Conservation (phyloP, 495 filamentous ascomycete genomes). For the Podospora didyma region DNA sequence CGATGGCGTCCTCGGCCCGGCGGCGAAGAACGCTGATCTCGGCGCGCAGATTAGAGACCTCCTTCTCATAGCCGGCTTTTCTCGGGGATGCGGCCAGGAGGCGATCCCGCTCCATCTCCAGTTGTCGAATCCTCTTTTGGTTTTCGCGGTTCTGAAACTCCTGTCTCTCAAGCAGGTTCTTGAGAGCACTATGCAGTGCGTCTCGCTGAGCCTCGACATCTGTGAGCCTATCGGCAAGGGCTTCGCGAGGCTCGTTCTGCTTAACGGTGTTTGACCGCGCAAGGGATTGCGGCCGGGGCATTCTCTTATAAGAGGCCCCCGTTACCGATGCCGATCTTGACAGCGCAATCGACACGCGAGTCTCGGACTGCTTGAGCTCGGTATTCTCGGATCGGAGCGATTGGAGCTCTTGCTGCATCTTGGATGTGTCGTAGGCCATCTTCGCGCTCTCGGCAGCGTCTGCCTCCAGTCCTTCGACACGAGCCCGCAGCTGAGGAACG, state of each 20-base stretch:
- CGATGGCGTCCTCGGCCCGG: slow-evolving; percentile 91
- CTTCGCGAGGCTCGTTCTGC: slow-evolving; percentile 61
- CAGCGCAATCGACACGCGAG: slow-evolving; percentile 28
- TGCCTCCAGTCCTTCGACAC: slow-evolving; percentile 72
- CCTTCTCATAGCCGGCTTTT: slow-evolving; percentile 73
- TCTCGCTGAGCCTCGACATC: slow-evolving; percentile 93
- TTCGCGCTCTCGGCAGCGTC: slow-evolving; percentile 63
- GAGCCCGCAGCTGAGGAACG: slow-evolving; percentile 65
- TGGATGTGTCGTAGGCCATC: slow-evolving; percentile 68
- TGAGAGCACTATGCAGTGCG: slow-evolving; percentile 80
- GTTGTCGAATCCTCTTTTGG: slow-evolving; percentile 64
- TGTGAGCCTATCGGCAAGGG: slow-evolving; percentile 78
- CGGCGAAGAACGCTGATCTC: slow-evolving; percentile 82
- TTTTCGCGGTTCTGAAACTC: slow-evolving; percentile 76
- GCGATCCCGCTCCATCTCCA: slow-evolving; percentile 75
- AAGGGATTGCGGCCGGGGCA: slow-evolving; percentile 31
- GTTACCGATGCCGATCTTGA: slow-evolving; percentile 44
- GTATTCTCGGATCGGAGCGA: slow-evolving; percentile 63
- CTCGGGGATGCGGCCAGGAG: slow-evolving; percentile 67
- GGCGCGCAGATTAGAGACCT: slow-evolving; percentile 71
- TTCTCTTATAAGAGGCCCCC: slow-evolving; percentile 19
- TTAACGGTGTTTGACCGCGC: slow-evolving; percentile 61
- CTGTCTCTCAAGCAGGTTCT: slow-evolving; percentile 82
- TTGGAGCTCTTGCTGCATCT: slow-evolving; percentile 77
- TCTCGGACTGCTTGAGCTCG: slow-evolving; percentile 23